These are phyloP conservation scores for Solanum habrochaites DNA, from an alignment of 257 asterid genomes.

Conservation along the genomic window DNA sequence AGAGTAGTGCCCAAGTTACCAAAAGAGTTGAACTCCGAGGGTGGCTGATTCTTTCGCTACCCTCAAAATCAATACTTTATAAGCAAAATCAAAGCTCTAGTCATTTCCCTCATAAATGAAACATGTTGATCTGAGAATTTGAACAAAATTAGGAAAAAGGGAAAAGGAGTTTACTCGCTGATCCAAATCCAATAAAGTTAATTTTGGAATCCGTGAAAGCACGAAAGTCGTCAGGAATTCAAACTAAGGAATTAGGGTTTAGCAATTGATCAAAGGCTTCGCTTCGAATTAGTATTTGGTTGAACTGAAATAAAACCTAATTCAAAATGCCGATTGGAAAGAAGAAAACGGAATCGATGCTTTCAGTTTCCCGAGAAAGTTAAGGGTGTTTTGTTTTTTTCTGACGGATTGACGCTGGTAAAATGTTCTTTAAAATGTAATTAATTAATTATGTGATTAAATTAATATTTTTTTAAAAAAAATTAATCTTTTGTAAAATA, in stretches of 20 bases:
- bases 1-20: background rate
- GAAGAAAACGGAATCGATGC: background rate
- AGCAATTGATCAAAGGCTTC: background rate
- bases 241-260: background rate
- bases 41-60: background rate
- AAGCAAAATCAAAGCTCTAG: background rate
- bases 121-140: background rate
- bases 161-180: background rate
- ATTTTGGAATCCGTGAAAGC: background rate
- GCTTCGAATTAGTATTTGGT: background rate
- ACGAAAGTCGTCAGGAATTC: background rate
- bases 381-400: too few species aligned
- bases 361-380: too few species aligned
- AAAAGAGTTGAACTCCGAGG: background rate
- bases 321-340: background rate
- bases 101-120: background rate
- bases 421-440: too few species aligned
- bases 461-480: too few species aligned
- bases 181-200: background rate
- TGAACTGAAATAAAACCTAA: conserved; percentile 1
- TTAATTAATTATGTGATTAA: too few species aligned
- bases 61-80: background rate
- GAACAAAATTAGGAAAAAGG: background rate
- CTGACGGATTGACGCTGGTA: too few species aligned
- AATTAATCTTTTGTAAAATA: too few species aligned